Conservation (phyloP, 2,329 filamentous ascomycete species). For the Sclerotinia spermophila region DNA sequence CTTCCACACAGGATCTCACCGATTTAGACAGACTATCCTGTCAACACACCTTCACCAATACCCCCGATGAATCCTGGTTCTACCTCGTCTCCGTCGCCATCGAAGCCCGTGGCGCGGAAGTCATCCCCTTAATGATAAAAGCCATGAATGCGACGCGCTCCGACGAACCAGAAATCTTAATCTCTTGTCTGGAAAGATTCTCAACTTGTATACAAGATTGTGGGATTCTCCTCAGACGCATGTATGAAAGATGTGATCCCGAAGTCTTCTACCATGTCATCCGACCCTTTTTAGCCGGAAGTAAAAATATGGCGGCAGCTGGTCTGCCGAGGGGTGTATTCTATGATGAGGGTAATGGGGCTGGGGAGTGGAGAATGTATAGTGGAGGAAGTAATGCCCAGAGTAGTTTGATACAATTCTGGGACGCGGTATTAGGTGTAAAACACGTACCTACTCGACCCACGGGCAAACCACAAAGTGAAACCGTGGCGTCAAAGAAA, state of each 20-base stretch:
- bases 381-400: slow-evolving; percentile 94
- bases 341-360: slow-evolving; percentile 71
- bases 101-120: slow-evolving; percentile 72
- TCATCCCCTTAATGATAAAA: slow-evolving; percentile 72
- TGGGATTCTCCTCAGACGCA: slow-evolving; percentile 65
- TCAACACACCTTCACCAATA: slow-evolving; percentile 82
- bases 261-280: slow-evolving; percentile 87
- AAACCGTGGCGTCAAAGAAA: slow-evolving; percentile 22
- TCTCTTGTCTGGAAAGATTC: slow-evolving; percentile 60
- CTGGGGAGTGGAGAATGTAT: slow-evolving; percentile 67
- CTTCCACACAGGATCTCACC: slow-evolving; percentile 33
- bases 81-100: slow-evolving; percentile 86
- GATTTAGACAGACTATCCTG: slow-evolving; percentile 63
- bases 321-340: slow-evolving; percentile 80
- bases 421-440: slow-evolving; percentile 81
- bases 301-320: slow-evolving; percentile 85
- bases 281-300: slow-evolving; percentile 82
- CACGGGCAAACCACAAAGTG: slow-evolving; percentile 31
- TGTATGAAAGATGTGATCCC: slow-evolving; percentile 87
- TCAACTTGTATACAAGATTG: slow-evolving; percentile 66
- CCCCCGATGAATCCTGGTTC: slow-evolving; percentile 91
- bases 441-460: slow-evolving; percentile 55
- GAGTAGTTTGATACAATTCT: slow-evolving; percentile 87
- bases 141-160: slow-evolving; percentile 67
- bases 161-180: slow-evolving; percentile 58